These are phyloP conservation scores for Cryptococcus sp. DNA, from an alignment of 1,284 basidiomycete species.

Conservation along the genomic window DNA sequence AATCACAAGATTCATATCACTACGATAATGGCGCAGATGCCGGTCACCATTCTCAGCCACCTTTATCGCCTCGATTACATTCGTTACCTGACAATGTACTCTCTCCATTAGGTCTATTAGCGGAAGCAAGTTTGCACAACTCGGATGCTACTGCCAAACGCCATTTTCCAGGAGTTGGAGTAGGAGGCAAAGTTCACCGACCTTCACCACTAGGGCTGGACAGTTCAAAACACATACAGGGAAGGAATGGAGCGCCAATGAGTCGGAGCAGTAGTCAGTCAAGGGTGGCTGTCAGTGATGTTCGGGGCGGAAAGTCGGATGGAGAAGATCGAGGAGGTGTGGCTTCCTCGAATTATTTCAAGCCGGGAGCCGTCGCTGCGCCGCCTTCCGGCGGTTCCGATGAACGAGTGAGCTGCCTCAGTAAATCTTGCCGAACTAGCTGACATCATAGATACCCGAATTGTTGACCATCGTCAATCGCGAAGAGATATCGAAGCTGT, in stretches of 20 bases:
- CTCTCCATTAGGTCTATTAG: constrained; percentile 83
- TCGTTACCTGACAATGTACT: constrained; percentile 84
- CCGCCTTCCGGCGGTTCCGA: not conserved
- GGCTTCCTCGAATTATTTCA: constrained; percentile 89
- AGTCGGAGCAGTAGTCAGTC: constrained; percentile 17
- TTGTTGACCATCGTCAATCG: constrained; percentile 78
- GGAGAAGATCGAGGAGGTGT: constrained; percentile 51
- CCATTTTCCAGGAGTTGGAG: not conserved
- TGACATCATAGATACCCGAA: constrained; percentile 56
- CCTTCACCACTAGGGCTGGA: constrained; percentile 32
- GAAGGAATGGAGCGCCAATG: constrained; percentile 1
- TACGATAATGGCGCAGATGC: constrained; percentile 47
- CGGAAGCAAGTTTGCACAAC: constrained; percentile 85
- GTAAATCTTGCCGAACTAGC: constrained; percentile 49
- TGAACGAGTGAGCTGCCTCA: constrained; percentile 6
- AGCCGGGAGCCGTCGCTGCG: constrained; percentile 63
- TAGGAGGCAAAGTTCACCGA: constrained; percentile 8
- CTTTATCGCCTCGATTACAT: constrained; percentile 69
- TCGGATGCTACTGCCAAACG: constrained; percentile 46
- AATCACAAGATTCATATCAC: not conserved
- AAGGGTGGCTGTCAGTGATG: constrained; percentile 36
- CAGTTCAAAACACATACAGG: constrained; percentile 3
- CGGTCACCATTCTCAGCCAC: constrained; percentile 36
- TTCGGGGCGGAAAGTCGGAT: constrained; percentile 22
- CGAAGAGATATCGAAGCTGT: constrained; percentile 82